Base-by-base conservation (phyloP, 2,329 filamentous ascomycete species). In the Leptographium galeiforme region DNA sequence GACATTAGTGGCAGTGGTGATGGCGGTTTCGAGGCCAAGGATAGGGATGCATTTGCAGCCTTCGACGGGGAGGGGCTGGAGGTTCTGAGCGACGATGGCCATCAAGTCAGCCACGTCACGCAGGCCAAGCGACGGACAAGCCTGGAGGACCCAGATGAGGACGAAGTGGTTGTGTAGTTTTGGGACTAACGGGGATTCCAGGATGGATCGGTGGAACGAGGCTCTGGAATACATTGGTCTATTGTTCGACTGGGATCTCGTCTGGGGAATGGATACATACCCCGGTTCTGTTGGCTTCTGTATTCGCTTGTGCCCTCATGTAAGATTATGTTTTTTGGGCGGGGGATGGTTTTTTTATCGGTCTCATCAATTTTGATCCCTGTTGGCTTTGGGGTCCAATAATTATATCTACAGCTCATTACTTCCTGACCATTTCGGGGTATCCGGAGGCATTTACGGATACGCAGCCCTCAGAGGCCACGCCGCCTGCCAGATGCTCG, bases 81-180 rank as follows among this genome's bases (percentile, higher is more conserved):
- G 3, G 59, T 67, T 4, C 51, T 67, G 11, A 63, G 64, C 10
- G 71, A 74, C 16, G 69, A 74, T 51, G 69, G 69, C 41, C 66
- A 69, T 55, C 69, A 64, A 56, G 69, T 75, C 16, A 67, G 68
- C 56, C 63, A 68, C 8, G 73, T 75, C 0, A 68, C 77, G 7
- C 76, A 79, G 62, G 78, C 78, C 2, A 70, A 70, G 59, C 67
- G 72, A 52, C 67, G 78, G 58, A 80, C 75, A 39, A 81, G 76
- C 62, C 78, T 81, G 50, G 78, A 81, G 63, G 78, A 80, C 53
- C 73, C 76, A 8, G 77, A 81, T 54, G 77, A 76, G 40, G 75
- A 76, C 13, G 73, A 74, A 56, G 68, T 71, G 48, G 72, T 73
- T 36, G 63, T 71, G 33, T 57, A 34, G 49, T 16, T 34, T 48